Evolutionary conservation across 257 asterid species (phyloP).

Genomic region (Euphrasia confusa): DNA sequence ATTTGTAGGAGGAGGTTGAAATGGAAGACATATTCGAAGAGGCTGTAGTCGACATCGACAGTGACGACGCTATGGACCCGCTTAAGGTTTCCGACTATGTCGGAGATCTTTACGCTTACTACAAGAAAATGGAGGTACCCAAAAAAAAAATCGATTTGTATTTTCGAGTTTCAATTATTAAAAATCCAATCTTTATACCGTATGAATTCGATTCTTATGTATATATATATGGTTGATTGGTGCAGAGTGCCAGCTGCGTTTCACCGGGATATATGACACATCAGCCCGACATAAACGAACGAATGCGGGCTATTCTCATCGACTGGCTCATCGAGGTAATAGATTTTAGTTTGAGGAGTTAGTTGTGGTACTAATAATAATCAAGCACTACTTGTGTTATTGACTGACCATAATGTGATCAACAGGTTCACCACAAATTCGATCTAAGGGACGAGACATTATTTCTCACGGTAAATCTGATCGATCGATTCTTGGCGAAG

Average conservation of each 20-base stretch:
- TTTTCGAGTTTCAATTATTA: not conserved
- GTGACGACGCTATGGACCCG: constrained; percentile 57
- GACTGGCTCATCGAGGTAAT: constrained; percentile 93
- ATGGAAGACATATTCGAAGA: constrained; percentile 91
- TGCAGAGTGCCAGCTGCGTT: constrained; percentile 69
- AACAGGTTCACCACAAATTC: constrained; percentile 90
- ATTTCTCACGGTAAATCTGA: constrained; percentile 71
- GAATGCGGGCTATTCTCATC: constrained; percentile 79
- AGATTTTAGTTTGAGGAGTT: not conserved
- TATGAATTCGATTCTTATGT: not conserved
- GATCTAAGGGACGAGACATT: constrained; percentile 82
- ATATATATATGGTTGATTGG: not conserved
- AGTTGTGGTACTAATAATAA: not conserved
- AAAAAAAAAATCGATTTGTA: not conserved
- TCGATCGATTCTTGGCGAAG: constrained; percentile 74
- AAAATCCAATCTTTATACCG: not conserved
- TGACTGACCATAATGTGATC: not conserved
- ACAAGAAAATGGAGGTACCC: constrained; percentile 75
- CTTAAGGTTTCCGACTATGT: constrained; percentile 76
- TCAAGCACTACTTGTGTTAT: not conserved
- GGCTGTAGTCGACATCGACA: constrained; percentile 60
- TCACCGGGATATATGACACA: constrained; percentile 75
- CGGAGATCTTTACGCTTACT: constrained; percentile 63
- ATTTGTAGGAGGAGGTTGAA: constrained; percentile 59
- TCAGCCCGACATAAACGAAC: constrained; percentile 77